Percentiles rank a stretch among this genome's conserved stretches.
Conservation (phyloP, 2,329 filamentous ascomycete genomes). For the Geosmithia putterillii region DNA sequence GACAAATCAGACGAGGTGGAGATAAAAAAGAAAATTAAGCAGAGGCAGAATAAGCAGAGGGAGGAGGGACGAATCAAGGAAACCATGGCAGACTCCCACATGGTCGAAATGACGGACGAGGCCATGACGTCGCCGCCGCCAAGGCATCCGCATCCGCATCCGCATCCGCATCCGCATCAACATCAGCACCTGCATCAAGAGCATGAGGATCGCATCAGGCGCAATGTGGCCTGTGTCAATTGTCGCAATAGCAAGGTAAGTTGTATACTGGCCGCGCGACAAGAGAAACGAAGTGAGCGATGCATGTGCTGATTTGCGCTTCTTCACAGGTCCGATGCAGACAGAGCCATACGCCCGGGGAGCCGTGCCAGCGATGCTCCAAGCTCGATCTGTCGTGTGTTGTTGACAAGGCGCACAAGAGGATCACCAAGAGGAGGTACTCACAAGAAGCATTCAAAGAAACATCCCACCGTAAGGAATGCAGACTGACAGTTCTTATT, state of each 20-base stretch:
- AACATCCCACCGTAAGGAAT: not conserved
- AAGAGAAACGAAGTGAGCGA: too few relatives aligned
- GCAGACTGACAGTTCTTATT: not conserved
- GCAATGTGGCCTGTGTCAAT: slow-evolving; percentile 24
- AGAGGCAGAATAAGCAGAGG: too few relatives aligned
- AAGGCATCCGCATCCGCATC: not conserved
- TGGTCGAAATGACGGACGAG: not conserved
- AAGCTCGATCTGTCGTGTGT: slow-evolving; percentile 30
- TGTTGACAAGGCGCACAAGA: slow-evolving; percentile 33
- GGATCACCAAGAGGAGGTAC: slow-evolving; percentile 31
- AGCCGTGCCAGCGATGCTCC: slow-evolving; percentile 30
- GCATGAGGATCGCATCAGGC: slow-evolving; percentile 16
- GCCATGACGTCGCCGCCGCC: not conserved
- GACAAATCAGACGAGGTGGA: too few relatives aligned
- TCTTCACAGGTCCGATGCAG: slow-evolving; percentile 28
- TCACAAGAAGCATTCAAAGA: not conserved
- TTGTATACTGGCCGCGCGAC: not conserved
- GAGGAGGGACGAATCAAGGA: not conserved
- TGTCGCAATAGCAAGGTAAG: slow-evolving; percentile 27
- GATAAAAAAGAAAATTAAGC: too few relatives aligned
- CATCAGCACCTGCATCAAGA: not conserved
- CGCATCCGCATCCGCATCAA: not conserved
- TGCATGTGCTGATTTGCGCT: slow-evolving; percentile 1
- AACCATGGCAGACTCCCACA: not conserved
- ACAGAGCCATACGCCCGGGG: slow-evolving; percentile 21